Evolutionary conservation across 345 rosid genomes (phyloP), one percentile per base, ranked within the genome.

Genomic region (Citrus maxima): DNA sequence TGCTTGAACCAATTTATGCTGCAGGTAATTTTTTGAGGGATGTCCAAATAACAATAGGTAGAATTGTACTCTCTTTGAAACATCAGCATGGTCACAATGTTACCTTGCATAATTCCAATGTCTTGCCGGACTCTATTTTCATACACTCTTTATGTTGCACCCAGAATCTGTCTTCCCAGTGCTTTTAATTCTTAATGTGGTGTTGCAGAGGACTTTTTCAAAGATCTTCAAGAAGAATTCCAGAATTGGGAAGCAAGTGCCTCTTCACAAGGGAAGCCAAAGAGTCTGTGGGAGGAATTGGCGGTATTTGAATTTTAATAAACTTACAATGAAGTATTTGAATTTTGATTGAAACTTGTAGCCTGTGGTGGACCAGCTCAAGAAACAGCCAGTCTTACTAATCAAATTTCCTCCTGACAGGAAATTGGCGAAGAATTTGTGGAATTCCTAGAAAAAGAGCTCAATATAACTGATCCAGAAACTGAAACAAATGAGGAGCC

Each of bases 241-340:
- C 92, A 73, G 67, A 92, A 88, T 69, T 93, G 97, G 98, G 99
- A 95, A 84, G 88, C 93, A 19, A 90, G 80, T 82, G 88, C 88
- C 22, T 84, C 98, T 67, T 84, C 95, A 5, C 89, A 92, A 61
- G 98, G 91, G 72, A 92, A 88, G 82, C 98, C 98, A 1, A 95
- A 90, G 87, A 91, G 97, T 88, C 91, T 95, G 30, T 95, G 99
- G 99, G 99, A 95, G 81, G 99, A 95, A 85, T 79, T 95, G 73
- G 87, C 91, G 78, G 98, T 93, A 87, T 10, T 40, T 73, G 95
- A 7, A 37, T 54, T 74, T 60, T 56, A 40, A 10, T 27, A 25
- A 18, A 72, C 38, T 8, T 61, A 13, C 22, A 6, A 16, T 40
- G 25, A 46, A 63, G n/a, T 40, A 30, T 28, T 19, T 63, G 69